Evolutionary conservation across 116 monocot species (phyloP), one percentile per base, ranked within the genome.

Genomic region (Papilionanthe hybrid): DNA sequence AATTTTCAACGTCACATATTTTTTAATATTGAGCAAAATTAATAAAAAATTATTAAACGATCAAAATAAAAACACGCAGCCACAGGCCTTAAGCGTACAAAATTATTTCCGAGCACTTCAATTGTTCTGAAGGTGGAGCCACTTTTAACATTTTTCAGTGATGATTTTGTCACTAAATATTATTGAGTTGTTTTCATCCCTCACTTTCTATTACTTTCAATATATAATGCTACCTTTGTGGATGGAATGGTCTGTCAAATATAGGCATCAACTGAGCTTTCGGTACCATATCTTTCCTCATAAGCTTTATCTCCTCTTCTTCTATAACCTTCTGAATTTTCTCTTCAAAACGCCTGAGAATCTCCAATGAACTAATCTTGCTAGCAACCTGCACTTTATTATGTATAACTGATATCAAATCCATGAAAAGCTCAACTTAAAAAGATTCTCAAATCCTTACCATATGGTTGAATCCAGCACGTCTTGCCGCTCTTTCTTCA

Each of bases 251-350:
- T 19, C 85, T 81, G 76, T 93, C 86, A 76, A 93, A 93, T 18
- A 86, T 18, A 10, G 93, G 93, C 93, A 93, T 93, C 76, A 93
- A 63, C 84, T 93, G 93, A 49, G 93, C 93, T 81, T 86, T 93
- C 12, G 91, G 93, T 22, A 93, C 86, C 93, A 93, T 93, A 69
- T 91, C 93, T 78, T 88, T 93, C 76, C 93, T 93, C 86, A 88
- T 79, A 4, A 80, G 74, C 80, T 85, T 93, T 11, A 93, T 88
- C 79, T 93, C 91, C 75, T 91, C 89, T 75, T 93, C 91, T 78
- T 93, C 91, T 37, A 93, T 85, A 9, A 89, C 93, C 89, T 93
- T 91, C 57, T 80, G 78, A 20, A 93, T 81, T 79, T 87, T 91
- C 84, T 91, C 91, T 73, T 93, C 91, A 48, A 89, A 93, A 48